A percentile compares a stretch with the other conserved stretches of the same genome.
Conservation (phyloP, 345 rosid species). For the Hirschfeldia incana region DNA sequence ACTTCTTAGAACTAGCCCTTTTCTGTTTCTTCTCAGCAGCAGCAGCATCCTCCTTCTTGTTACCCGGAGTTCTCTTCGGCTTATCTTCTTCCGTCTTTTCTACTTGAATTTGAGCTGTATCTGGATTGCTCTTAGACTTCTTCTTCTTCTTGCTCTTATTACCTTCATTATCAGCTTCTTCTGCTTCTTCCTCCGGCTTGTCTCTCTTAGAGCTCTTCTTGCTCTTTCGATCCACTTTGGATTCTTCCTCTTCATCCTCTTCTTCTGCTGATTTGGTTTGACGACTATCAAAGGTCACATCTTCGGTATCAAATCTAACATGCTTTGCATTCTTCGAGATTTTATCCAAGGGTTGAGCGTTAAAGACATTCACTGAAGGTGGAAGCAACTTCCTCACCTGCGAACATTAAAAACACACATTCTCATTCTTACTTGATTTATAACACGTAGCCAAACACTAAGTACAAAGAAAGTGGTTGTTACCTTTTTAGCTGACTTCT, state of each 20-base stretch:
- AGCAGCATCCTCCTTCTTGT: background rate
- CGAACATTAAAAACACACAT: background rate
- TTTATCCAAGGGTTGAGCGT: conserved; percentile 65
- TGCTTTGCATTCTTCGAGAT: conserved; percentile 37
- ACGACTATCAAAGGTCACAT: conserved; percentile 31
- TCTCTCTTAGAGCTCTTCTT: conserved; percentile 36
- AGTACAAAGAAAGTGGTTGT: background rate
- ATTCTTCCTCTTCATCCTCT: conserved; percentile 5
- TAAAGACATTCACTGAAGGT: conserved; percentile 64
- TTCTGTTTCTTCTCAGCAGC: conserved; percentile 39
- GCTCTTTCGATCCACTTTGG: conserved; percentile 20
- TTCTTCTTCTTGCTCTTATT: conserved; percentile 34
- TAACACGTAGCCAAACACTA: background rate
- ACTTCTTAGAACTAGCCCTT: conserved; percentile 35
- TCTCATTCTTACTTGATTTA: background rate
- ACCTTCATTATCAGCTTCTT: conserved; percentile 17
- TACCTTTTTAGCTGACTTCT: conserved; percentile 73
- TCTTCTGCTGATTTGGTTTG: conserved; percentile 29
- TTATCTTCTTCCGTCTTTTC: background rate
- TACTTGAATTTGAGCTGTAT: conserved; percentile 4
- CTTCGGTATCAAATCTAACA: conserved; percentile 28
- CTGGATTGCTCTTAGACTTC: conserved; percentile 29
- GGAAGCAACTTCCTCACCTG: conserved; percentile 65
- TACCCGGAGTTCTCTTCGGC: conserved; percentile 18
- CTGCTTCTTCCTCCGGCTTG: conserved; percentile 18